phyloP scores from a whole-genome alignment of 73 alveolate genomes.

The Paramecium sonneborni region DNA sequence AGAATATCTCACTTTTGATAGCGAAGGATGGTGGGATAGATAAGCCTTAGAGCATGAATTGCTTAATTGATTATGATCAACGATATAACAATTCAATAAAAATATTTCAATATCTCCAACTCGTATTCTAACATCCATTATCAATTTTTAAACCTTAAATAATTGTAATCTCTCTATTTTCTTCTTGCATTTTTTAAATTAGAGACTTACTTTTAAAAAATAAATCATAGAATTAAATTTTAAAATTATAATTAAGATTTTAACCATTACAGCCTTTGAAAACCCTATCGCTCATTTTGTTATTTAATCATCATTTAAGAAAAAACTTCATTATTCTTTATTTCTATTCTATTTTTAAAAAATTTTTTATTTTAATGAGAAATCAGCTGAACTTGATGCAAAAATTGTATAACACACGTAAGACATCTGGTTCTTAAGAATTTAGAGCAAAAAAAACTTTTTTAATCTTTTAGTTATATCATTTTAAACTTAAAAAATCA shows the following conservation, averaged over 20 bases:
- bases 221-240: neutral
- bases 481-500: neutral
- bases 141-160: neutral
- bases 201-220: neutral
- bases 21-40: slow-evolving; percentile 67
- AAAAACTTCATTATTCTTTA: neutral
- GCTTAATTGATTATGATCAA: slow-evolving; percentile 53
- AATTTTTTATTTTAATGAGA: neutral
- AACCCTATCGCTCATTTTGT: neutral
- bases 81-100: neutral
- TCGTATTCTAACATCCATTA: no score
- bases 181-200: neutral
- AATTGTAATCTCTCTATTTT: neutral
- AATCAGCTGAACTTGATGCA: neutral
- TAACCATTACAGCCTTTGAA: neutral
- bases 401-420: neutral
- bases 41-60: slow-evolving; percentile 60
- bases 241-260: no score
- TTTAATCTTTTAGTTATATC: neutral
- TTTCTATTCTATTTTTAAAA: neutral
- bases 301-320: neutral
- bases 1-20: slow-evolving; percentile 57
- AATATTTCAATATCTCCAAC: neutral
- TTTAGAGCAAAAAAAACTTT: neutral
- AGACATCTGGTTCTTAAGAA: neutral